Base-by-base conservation (phyloP, 805 yeast genomes). In the Wickerhamiella cacticola region DNA sequence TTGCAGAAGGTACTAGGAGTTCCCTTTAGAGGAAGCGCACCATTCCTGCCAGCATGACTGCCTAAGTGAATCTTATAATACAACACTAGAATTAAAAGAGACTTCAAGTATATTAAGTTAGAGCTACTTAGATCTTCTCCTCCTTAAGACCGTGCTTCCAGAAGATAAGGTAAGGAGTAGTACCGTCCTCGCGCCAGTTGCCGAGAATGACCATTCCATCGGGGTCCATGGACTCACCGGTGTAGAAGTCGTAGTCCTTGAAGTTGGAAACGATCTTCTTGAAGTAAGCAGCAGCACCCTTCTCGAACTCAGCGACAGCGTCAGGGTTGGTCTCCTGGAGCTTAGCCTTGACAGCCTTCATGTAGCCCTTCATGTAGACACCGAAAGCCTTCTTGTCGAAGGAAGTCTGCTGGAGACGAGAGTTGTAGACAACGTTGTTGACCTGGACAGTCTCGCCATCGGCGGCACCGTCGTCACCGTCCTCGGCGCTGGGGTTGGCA, bases 211-310 rank as follows among this genome's bases (percentile, higher is more conserved):
- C 73, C 98, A 92, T 92, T 61, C 82, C 98, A 73, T 92, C 98
- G 70, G 98, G 98, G 80, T 92, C 96, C 98, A 92, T 92, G 68
- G 95, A 83, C 77, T 89, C 97, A 78, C 98, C 97, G 61, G 96
- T 89, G 88, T 73, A 92, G 79, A 92, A 92, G 68, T 92, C 98
- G 94, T 94, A 92, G 80, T 92, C 98, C 68, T 82, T 82, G 92
- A 92, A 92, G 71, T 88, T 82, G 64, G 80, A 82, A 63, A 92
- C 70, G 59, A 92, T 82, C 79, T 92, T 92, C 85, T 92, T 92
- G 72, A 84, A 94, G 79, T 88, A 92, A 62, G 84, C 72, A 61
- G 80, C 76, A 62, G 98, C 98, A 70, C 97, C 97, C 78, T 92
- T 89, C 80, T 89, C 96, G 72, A 92, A 92, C 58, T 69, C 72